Evolutionary conservation across 352 stramenopile genomes (phyloP).

Genomic region (Pythium apleroticum): DNA sequence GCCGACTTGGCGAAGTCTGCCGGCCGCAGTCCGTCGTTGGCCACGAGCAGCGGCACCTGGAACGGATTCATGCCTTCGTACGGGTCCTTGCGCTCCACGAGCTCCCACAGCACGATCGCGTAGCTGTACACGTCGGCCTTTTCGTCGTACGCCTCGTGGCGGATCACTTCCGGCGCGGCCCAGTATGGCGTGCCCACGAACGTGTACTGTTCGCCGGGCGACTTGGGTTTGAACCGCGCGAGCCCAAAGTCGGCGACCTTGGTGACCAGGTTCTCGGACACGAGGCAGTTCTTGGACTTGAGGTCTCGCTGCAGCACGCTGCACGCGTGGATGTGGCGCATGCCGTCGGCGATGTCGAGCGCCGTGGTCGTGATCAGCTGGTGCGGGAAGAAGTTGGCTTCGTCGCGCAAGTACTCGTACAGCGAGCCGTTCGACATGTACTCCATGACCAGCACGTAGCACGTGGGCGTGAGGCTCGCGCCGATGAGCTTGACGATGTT

Average conservation of each 20-base stretch:
- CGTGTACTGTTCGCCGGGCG: conserved; percentile 41
- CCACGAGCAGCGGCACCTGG: conserved; percentile 68
- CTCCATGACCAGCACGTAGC: conserved; percentile 85
- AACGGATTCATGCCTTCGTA: conserved; percentile 78
- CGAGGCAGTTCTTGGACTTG: conserved; percentile 79
- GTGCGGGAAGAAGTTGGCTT: conserved; percentile 68
- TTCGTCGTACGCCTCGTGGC: conserved; percentile 71
- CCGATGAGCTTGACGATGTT: conserved; percentile 80
- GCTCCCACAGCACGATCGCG: conserved; percentile 71
- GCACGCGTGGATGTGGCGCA: conserved; percentile 58
- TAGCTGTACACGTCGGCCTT: conserved; percentile 84
- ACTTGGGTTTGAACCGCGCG: conserved; percentile 49
- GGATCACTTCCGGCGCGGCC: conserved; percentile 75
- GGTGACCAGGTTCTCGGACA: conserved; percentile 74
- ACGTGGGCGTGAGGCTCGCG: conserved; percentile 69
- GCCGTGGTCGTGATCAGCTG: conserved; percentile 61
- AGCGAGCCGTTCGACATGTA: conserved; percentile 86
- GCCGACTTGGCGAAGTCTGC: conserved; percentile 44
- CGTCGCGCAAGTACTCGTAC: conserved; percentile 77
- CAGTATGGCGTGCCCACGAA: conserved; percentile 82
- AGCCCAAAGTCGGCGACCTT: conserved; percentile 82
- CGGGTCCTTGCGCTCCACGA: conserved; percentile 70
- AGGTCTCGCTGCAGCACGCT: conserved; percentile 70
- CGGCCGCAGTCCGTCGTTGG: conserved; percentile 66
- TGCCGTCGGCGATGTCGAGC: conserved; percentile 64